Evolutionary conservation across 1,139 yeast species (phyloP).

Genomic region (Taphrina deformans): DNA sequence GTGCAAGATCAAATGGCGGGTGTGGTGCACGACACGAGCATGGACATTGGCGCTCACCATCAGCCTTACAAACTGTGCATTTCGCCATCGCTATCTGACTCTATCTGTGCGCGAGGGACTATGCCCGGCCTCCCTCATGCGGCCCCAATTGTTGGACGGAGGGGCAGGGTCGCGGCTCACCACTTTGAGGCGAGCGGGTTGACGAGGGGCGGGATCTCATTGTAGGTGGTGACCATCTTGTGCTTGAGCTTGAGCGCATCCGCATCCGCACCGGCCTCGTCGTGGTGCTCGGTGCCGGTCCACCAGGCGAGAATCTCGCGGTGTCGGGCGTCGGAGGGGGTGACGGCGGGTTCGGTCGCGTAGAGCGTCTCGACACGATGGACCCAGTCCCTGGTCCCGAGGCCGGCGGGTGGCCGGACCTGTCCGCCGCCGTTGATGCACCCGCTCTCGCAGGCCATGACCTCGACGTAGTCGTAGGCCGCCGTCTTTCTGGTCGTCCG

Average conservation of each 20-base stretch:
- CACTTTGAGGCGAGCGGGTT: conserved; percentile 28
- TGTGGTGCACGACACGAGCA: too few relatives aligned
- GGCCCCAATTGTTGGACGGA: too few relatives aligned
- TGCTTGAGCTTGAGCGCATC: background rate
- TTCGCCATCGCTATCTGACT: background rate
- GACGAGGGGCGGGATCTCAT: conserved; percentile 27
- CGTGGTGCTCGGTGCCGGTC: conserved; percentile 6
- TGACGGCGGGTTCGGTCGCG: background rate
- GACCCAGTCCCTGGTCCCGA: conserved; percentile 33
- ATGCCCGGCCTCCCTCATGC: too few relatives aligned
- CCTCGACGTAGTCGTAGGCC: conserved; percentile 79
- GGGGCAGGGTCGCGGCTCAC: background rate
- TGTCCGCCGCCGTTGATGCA: conserved; percentile 98
- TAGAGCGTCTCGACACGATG: conserved; percentile 30
- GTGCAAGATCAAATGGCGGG: too few relatives aligned
- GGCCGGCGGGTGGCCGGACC: conserved; percentile 45
- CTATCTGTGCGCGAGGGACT: too few relatives aligned
- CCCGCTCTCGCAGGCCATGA: conserved; percentile 98
- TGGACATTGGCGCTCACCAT: too few relatives aligned
- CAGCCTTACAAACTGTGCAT: too few relatives aligned
- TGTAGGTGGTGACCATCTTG: conserved; percentile 20
- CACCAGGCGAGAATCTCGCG: conserved; percentile 25
- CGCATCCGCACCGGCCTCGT: background rate
- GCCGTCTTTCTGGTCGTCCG: conserved; percentile 54
- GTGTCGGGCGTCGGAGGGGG: background rate